Evolutionary conservation across 2,329 filamentous ascomycete genomes (phyloP), one percentile per base, ranked within the genome.

Genomic region (Xylariaceae sp.): DNA sequence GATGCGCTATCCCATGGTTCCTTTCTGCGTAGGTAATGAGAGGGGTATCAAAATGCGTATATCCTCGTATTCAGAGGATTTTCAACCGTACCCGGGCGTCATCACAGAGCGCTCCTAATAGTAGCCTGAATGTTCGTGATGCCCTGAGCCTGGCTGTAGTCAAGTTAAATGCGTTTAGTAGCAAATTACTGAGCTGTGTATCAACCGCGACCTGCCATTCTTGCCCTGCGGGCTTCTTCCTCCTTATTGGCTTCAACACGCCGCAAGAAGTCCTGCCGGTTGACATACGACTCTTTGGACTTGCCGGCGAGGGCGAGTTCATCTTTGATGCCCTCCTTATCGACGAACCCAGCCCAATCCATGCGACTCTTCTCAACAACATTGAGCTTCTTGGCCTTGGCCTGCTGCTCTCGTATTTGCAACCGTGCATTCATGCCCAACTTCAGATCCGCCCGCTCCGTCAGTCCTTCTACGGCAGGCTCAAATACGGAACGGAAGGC

Each of bases 281-380:
- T 80, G 1, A 81, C 79, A 69, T 83, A 88, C 18, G 84, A 86
- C 62, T 80, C 79, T 74, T 88, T 88, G 42, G 82, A 83, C 74
- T 82, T 83, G 59, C 85, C 83, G 23, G 86, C 85, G 51, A 86
- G 76, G 72, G 82, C 81, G 59, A 89, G 76, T 71, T 89, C 86
- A 72, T 88, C 85, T 71, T 85, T 81, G 73, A 88, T 86, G 7
- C 86, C 86, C 72, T 88, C 86, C 71, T 86, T 83, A 73, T 89
- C 86, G 59, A 89, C 86, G 66, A 82, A 88, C 10, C 85, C 85
- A 2, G 86, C 86, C 86, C 86, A 89, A 72, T 89, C 86, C 82
- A 89, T 86, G 55, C 84, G 80, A 67, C 84, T 88, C 79, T 88
- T 88, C 74, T 89, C 85, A 13, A 88, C 84, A 13, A 85, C 87